Conservation (phyloP, 768 basidiomycete genomes). For the Epithele typhae region DNA sequence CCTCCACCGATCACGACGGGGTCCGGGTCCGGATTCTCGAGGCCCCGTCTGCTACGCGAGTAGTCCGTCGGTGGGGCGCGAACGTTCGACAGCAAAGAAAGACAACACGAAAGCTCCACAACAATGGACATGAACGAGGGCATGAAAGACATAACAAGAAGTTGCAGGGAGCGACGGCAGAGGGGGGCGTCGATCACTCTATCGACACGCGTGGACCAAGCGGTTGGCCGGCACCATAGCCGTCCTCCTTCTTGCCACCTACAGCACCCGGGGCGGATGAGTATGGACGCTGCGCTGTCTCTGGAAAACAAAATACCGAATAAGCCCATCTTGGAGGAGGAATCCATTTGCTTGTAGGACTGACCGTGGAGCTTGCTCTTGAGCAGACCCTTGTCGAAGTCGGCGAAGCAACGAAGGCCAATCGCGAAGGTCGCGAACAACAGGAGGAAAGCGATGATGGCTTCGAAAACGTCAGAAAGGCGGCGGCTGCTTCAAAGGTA, state of each 20-base stretch:
- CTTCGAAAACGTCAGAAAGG: conserved; percentile 32
- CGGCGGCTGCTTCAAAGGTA: conserved; percentile 2
- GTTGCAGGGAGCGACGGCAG: background rate
- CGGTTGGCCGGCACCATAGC: conserved; percentile 49
- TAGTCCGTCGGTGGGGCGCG: no score
- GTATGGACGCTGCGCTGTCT: conserved; percentile 41
- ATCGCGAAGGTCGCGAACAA: conserved; percentile 71
- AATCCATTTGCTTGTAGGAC: conserved; percentile 36
- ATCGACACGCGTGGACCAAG: conserved; percentile 71
- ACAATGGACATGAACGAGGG: no score
- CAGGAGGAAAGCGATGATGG: conserved; percentile 71
- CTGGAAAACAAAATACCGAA: no score
- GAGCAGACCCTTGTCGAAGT: conserved; percentile 78
- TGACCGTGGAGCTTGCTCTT: conserved; percentile 72
- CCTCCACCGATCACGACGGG: no score
- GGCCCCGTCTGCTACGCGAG: no score
- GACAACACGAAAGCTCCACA: no score
- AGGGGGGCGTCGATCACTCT: conserved; percentile 43
- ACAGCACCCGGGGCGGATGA: conserved; percentile 24
- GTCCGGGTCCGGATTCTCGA: no score
- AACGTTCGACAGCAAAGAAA: no score
- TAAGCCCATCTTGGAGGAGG: conserved; percentile 23
- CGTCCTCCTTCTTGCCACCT: conserved; percentile 40
- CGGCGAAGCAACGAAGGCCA: conserved; percentile 73
- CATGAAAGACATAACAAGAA: no score